Base-by-base conservation (phyloP, 192 early-diverging fungal genomes). In the Phycomyces blakesleeanus region DNA sequence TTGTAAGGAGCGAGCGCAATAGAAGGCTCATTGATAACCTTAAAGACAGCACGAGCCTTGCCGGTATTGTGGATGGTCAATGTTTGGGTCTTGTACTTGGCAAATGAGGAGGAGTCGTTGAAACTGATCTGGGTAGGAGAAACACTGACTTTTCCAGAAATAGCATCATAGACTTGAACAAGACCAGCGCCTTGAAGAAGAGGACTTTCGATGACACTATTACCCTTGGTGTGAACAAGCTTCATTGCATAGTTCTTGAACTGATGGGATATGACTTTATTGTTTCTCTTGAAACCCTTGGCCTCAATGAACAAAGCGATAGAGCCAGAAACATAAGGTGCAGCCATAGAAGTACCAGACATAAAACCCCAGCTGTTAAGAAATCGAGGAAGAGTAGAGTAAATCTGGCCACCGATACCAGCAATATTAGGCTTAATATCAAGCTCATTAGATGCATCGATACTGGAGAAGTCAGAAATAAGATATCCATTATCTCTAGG, bases 301-400 rank as follows among this genome's bases (percentile, higher is more conserved):
- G 59, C 22, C n/a, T 76, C 53, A 22, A 82, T 58, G 44, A 75
- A 76, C 37, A 82, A 56, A 42, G 83, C 83, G 39, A 80, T 59
- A 5, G 71, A 58, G 12, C 94, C 94, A 55, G 83, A 81, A 55
- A 91, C 87, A 63, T 94, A 90, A 25, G 94, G 93, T 55, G 85
- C 80, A 63, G 94, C 90, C 91, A 94, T 95, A 55, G 91, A 93
- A 7, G 93, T 95, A 49, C 94, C 94, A 42, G 92, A 93, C 75
- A 94, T 91, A 55, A 60, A 7, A 60, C 49, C 52, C 51, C 80
- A 83, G 5, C 68, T 63, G 18, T 73, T 75, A n/a, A 75, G 42
- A 54, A 70, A 73, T 14, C 78, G 55, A 38, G 82, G 76, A 63
- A 82, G 68, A 8, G 82, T 76, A 29, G 80, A 80, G 42, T 79